Conservation (phyloP, 2,329 filamentous ascomycete species). For the Exophiala alcalophila region DNA sequence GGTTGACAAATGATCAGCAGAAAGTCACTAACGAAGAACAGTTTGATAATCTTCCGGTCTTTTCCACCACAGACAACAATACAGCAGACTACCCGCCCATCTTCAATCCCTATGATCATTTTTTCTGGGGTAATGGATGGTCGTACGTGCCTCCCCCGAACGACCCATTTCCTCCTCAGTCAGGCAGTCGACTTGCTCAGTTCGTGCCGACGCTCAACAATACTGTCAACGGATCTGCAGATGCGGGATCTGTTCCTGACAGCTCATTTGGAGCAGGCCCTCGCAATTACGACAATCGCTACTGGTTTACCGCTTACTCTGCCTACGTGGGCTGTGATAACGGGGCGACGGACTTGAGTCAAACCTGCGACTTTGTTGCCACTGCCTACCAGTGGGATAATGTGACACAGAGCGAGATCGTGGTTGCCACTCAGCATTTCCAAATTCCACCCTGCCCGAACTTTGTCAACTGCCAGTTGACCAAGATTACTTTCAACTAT, state of each 20-base stretch:
- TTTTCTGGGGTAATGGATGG: conserved; percentile 52
- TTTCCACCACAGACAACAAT: conserved; percentile 31
- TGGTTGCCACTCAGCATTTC: conserved; percentile 39
- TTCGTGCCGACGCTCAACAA: conserved; percentile 47
- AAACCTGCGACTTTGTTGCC: conserved; percentile 40
- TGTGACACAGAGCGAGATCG: conserved; percentile 34
- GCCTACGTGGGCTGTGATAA: conserved; percentile 50
- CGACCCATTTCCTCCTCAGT: conserved; percentile 43
- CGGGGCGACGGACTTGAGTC: conserved; percentile 37
- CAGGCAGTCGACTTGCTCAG: conserved; percentile 28
- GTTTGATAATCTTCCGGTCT: conserved; percentile 34
- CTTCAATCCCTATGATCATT: conserved; percentile 50
- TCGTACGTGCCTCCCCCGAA: conserved; percentile 47
- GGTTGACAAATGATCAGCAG: not conserved
- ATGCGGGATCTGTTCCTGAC: conserved; percentile 36
- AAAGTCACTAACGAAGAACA: conserved; percentile 13
- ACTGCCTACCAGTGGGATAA: conserved; percentile 46
- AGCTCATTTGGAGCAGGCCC: conserved; percentile 48
- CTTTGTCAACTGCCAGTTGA: conserved; percentile 41
- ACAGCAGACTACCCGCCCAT: conserved; percentile 40
- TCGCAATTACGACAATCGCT: conserved; percentile 42
- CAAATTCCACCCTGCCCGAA: conserved; percentile 44
- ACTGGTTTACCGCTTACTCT: conserved; percentile 51
- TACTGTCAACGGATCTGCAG: conserved; percentile 37
- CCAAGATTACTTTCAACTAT: conserved; percentile 42